Evolutionary conservation across 768 basidiomycete genomes (phyloP).

Genomic region (Cystoderma amianthinum): DNA sequence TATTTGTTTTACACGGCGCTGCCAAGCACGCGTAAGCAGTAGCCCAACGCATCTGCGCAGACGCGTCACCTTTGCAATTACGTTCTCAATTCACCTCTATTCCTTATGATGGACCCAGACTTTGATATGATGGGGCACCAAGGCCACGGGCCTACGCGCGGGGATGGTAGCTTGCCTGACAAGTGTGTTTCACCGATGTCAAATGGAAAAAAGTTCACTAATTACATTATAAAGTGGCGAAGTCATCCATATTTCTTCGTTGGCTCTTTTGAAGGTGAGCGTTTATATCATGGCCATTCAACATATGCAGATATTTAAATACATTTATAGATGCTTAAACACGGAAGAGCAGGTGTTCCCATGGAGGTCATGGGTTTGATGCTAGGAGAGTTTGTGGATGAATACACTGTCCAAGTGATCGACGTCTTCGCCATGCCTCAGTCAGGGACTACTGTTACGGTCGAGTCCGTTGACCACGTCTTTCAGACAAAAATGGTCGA

Average conservation of each 20-base stretch:
- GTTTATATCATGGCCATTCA: constrained; percentile 6
- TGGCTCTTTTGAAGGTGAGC: constrained; percentile 89
- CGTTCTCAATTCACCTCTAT: constrained; percentile 6
- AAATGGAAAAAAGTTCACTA: constrained; percentile 8
- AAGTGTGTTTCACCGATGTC: constrained; percentile 41
- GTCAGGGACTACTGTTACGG: constrained; percentile 93
- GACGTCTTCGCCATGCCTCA: constrained; percentile 99
- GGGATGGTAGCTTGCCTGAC: constrained; percentile 60
- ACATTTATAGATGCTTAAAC: constrained; percentile 85
- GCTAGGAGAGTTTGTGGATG: constrained; percentile 98
- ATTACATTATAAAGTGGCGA: constrained; percentile 55
- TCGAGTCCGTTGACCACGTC: constrained; percentile 97
- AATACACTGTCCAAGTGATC: constrained; percentile 90
- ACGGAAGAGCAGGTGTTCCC: constrained; percentile 96
- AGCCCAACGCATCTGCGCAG: constrained; percentile 13
- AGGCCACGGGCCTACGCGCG: constrained; percentile 29
- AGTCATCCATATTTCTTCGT: constrained; percentile 93
- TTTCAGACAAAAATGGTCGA: constrained; percentile 98
- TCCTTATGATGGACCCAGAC: constrained; percentile 38
- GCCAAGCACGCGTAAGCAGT: constrained; percentile 22
- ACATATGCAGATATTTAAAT: constrained; percentile 5
- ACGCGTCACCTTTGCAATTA: constrained; percentile 37
- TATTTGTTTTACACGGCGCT: constrained; percentile 16
- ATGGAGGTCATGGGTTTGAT: constrained; percentile 99
- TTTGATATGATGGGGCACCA: constrained; percentile 44